Evolutionary conservation across 164 flowering plant species (phyloP), one percentile per base, ranked within the genome.

Genomic region (Piper longum): DNA sequence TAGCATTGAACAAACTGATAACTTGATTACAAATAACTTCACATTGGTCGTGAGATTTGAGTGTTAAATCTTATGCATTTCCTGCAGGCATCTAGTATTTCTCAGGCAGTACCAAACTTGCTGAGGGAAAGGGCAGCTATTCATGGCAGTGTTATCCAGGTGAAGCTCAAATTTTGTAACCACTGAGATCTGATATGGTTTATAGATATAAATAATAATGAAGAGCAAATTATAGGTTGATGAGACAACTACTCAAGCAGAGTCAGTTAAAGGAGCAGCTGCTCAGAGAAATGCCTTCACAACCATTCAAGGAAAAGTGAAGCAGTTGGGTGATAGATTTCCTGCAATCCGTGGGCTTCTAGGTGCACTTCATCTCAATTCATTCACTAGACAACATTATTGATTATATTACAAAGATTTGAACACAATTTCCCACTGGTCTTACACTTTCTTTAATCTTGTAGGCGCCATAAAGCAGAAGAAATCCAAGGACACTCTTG

Each of bases 121-220:
- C 74, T 93, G 62, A 71, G 98, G 64, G 98, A 93, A 76, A 77
- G 97, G 77, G 87, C 92, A 73, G 72, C 96, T 44, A 90, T 93
- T 64, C 97, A 93, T 77, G 96, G 96, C 69, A 89, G 83, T 75
- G 86, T 89, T 72, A 43, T 85, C 74, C 97, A 92, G 75, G 98
- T 92, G 81, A 82, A 91, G 57, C 52, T 48, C 14, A 5, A 48
- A 9, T 14, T 5, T 56, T 0, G 59, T 56, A 8, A n/a, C 41
- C 14, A 19, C 26, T 14, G 5, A 3, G 42, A 54, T n/a, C 14
- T 12, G 1, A 14, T 48, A 9, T 2, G 3, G 14, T 9, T 2
- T 48, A 14, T 48, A 2, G 14, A 45, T 45, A 45, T 14, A 48
- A 5, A 5, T 0, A 48, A 5, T 9, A 48, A 48, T 48, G 52